Evolutionary conservation across 2,329 filamentous ascomycete species (phyloP), one percentile per base, ranked within the genome.

Genomic region (Alternaria ventricosa): DNA sequence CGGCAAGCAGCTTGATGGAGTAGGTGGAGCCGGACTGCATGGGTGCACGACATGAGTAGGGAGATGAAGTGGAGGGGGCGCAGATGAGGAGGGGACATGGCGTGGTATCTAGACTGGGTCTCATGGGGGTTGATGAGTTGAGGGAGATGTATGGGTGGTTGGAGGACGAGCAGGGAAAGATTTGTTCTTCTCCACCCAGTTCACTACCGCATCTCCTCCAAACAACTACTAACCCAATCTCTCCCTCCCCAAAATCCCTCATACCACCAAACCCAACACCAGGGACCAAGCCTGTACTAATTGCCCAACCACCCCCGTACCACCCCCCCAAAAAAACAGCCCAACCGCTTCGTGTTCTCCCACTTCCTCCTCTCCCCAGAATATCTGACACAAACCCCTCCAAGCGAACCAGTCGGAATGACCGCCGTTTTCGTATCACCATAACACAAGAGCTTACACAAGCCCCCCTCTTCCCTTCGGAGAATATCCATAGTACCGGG

Each of bases 171-270:
- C 3, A 0, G 30, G 15, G 13, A 3, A 7, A 33, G 30, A 33
- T 15, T 0, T 33, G 6, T 15, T 33, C 11, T 7, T 33, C n/a
- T n/a, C n/a, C n/a, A n/a, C n/a, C n/a, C n/a, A 7, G 12, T 33
- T 2, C 12, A 1, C 5, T 3, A 13, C 12, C 5, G 12, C 1
- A 7, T 7, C 1, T 1, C 5, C 2, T 33, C 1, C 5, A 15
- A 33, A 33, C 1, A 3, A 13, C 6, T 33, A 33, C 30, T 4
- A 1, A 33, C 30, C 30, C 30, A 33, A 3, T 1, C 30, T 15
- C 30, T 8, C 3, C 3, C 3, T 33, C 30, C 30, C 13, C 30
- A 33, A 33, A 33, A 2, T 33, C 30, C 12, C 30, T 33, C 30
- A 15, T 33, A 33, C 30, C 30, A 33, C 30, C 30, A 1, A 36